These are phyloP conservation scores for Phytophthora sansomeana DNA, from an alignment of 352 stramenopile genomes.

Conservation along the genomic window DNA sequence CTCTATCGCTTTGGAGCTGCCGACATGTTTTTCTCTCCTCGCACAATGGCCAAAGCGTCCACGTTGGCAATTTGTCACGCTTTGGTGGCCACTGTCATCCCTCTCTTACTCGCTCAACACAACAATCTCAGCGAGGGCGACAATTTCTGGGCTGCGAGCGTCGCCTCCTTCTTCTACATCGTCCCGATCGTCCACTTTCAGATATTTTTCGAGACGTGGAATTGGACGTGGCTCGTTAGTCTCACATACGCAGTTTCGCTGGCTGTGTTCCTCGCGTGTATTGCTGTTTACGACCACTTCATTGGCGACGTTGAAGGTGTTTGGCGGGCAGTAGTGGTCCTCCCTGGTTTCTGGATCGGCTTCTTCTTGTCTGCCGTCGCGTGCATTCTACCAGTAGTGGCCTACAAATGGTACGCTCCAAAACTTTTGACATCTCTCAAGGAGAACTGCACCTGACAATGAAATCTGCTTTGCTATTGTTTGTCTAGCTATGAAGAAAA, in stretches of 20 bases:
- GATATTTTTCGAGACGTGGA: constrained; percentile 83
- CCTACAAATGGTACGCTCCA: constrained; percentile 68
- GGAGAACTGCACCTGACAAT: not conserved
- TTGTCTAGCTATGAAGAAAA: constrained; percentile 72
- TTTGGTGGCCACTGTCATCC: constrained; percentile 61
- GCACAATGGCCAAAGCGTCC: constrained; percentile 51
- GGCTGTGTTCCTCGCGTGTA: constrained; percentile 52
- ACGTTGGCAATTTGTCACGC: constrained; percentile 65
- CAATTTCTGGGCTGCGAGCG: constrained; percentile 90
- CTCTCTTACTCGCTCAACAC: constrained; percentile 63
- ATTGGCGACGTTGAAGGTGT: constrained; percentile 55
- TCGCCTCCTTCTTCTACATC: constrained; percentile 94
- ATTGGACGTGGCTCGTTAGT: constrained; percentile 65
- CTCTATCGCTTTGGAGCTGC: constrained; percentile 68
- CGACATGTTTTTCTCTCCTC: constrained; percentile 71
- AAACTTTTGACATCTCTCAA: not conserved
- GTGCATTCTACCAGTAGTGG: constrained; percentile 72
- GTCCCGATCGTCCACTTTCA: constrained; percentile 94
- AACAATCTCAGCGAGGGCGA: constrained; percentile 52
- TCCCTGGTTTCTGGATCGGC: constrained; percentile 68
- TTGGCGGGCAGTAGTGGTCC: constrained; percentile 42
- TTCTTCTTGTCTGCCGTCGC: constrained; percentile 50
- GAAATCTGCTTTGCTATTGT: not conserved
- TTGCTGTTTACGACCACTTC: constrained; percentile 68
- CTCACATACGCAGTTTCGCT: constrained; percentile 61